These are phyloP conservation scores for Trametes sanguinea DNA, from an alignment of 768 basidiomycete species.

Conservation along the genomic window DNA sequence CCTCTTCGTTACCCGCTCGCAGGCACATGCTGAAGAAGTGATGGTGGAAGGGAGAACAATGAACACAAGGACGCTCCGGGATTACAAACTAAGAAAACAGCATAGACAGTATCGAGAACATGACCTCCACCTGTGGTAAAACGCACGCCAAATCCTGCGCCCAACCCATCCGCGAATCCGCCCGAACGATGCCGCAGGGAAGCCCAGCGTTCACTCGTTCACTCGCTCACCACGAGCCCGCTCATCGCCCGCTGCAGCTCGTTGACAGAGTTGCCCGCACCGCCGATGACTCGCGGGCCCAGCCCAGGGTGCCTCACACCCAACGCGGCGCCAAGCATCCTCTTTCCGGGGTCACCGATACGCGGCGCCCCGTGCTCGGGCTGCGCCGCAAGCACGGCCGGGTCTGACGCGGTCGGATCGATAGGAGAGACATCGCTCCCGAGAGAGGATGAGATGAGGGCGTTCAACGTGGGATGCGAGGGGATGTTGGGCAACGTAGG, in stretches of 20 bases:
- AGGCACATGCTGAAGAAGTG: neutral
- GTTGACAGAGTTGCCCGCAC: conserved; percentile 56
- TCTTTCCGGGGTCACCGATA: conserved; percentile 86
- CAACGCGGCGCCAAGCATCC: conserved; percentile 85
- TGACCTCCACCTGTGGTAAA: conserved; percentile 21
- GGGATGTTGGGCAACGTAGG: conserved; percentile 82
- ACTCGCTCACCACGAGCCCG: conserved; percentile 74
- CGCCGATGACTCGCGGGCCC: conserved; percentile 56
- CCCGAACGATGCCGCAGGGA: neutral
- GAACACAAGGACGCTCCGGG: conserved; percentile 25
- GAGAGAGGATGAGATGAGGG: conserved; percentile 78
- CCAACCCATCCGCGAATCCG: conserved; percentile 6
- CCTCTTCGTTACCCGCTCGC: neutral
- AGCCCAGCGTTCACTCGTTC: conserved; percentile 24
- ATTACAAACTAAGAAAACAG: conserved; percentile 24
- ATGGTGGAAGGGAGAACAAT: conserved; percentile 18
- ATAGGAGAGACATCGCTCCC: conserved; percentile 51
- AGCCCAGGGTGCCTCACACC: conserved; percentile 81
- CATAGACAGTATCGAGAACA: conserved; percentile 24
- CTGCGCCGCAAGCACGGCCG: conserved; percentile 66
- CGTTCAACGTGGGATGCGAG: conserved; percentile 81
- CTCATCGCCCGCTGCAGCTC: conserved; percentile 79
- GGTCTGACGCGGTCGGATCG: conserved; percentile 53
- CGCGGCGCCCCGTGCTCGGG: conserved; percentile 62
- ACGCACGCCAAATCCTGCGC: conserved; percentile 18